Evolutionary conservation across 1,284 basidiomycete species (phyloP).

Genomic region (Cystobasidium pallidum): DNA sequence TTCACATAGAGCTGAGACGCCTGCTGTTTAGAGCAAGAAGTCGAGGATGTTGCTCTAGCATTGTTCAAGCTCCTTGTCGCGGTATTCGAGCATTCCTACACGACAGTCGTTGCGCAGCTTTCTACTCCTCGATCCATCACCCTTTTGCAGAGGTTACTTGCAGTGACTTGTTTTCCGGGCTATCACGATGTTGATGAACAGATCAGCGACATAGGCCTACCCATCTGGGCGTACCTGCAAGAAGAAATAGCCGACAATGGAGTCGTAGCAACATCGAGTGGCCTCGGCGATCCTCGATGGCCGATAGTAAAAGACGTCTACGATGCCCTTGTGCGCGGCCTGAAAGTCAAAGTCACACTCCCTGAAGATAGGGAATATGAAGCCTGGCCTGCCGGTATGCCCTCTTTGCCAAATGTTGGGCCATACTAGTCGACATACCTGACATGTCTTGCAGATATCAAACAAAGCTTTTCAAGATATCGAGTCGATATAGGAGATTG

Average conservation of each 20-base stretch:
- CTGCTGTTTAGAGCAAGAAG: constrained; percentile 18
- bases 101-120: constrained; percentile 34
- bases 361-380: constrained; percentile 44
- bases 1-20: not conserved
- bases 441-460: constrained; percentile 39
- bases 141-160: constrained; percentile 28
- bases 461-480: constrained; percentile 50
- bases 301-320: constrained; percentile 50
- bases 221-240: constrained; percentile 52
- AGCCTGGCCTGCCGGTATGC: constrained; percentile 49
- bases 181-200: constrained; percentile 49
- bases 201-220: constrained; percentile 47
- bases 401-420: too few relatives aligned
- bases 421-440: too few relatives aligned
- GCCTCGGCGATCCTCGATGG: constrained; percentile 48
- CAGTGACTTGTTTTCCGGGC: constrained; percentile 51
- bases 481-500: constrained; percentile 49
- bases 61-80: constrained; percentile 50
- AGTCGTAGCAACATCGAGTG: constrained; percentile 46
- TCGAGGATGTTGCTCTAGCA: constrained; percentile 40
- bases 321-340: constrained; percentile 47
- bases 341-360: constrained; percentile 48
- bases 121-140: constrained; percentile 30
- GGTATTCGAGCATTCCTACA: constrained; percentile 45
- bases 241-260: constrained; percentile 52